These are phyloP conservation scores for Podosphaera xanthii DNA, from an alignment of 2,329 filamentous ascomycete genomes.

Conservation along the genomic window DNA sequence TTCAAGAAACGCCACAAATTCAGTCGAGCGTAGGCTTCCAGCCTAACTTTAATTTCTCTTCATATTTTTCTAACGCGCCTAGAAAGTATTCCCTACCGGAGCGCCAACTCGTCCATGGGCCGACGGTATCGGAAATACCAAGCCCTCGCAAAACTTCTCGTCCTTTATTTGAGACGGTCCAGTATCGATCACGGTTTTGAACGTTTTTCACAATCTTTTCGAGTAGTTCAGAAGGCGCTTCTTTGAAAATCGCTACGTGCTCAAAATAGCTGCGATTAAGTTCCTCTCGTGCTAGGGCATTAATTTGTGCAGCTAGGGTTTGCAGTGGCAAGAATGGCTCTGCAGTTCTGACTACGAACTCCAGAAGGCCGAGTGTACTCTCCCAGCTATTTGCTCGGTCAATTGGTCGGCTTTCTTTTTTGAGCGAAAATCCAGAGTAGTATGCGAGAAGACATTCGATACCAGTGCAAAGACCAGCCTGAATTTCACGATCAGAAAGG, in stretches of 20 bases:
- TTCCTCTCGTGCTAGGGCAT: slow-evolving; percentile 22
- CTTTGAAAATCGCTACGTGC: slow-evolving; percentile 12
- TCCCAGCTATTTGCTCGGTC: slow-evolving; percentile 19
- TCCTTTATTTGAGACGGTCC: slow-evolving; percentile 5
- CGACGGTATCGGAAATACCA: slow-evolving; percentile 11
- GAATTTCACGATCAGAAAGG: slow-evolving; percentile 8
- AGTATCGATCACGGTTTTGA: slow-evolving; percentile 14
- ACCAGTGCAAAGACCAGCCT: slow-evolving; percentile 11
- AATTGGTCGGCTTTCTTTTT: slow-evolving; percentile 3
- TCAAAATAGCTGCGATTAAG: slow-evolving; percentile 15
- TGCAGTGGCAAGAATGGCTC: slow-evolving; percentile 18
- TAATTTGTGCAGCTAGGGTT: slow-evolving; percentile 22
- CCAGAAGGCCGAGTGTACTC: slow-evolving; percentile 23
- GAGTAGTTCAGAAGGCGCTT: slow-evolving; percentile 11
- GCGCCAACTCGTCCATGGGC: slow-evolving; percentile 19
- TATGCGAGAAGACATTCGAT: slow-evolving; percentile 14
- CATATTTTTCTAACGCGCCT: slow-evolving; percentile 23
- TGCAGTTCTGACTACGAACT: slow-evolving; percentile 20
- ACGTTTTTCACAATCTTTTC: slow-evolving; percentile 8
- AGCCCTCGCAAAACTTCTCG: slow-evolving; percentile 20
- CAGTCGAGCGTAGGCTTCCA: slow-evolving; percentile 5
- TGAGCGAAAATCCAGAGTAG: slow-evolving; percentile 12
- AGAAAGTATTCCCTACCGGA: slow-evolving; percentile 23
- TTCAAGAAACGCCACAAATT: background rate
- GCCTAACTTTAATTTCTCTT: slow-evolving; percentile 21